A percentile compares a stretch with the other conserved stretches of the same genome.
These are phyloP conservation scores for Mucor saturninus DNA, from an alignment of 371 early-diverging fungal genomes.

Conservation along the genomic window DNA sequence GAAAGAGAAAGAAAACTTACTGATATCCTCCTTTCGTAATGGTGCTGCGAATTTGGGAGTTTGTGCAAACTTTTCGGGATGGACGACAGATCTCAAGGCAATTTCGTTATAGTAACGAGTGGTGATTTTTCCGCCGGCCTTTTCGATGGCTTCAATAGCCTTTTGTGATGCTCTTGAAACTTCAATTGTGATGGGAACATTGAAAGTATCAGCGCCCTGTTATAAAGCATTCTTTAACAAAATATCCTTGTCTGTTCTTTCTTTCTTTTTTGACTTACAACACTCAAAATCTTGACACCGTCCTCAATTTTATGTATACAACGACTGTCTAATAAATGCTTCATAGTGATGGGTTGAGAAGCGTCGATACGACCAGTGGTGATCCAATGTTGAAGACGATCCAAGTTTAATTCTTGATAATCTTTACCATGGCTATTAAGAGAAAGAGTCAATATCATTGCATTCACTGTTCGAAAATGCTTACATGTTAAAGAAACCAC, in stretches of 20 bases:
- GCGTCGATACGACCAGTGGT: conserved; percentile 86
- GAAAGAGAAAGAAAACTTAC: conserved; percentile 31
- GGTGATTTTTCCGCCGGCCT: conserved; percentile 83
- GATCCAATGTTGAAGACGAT: conserved; percentile 92
- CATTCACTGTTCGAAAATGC: background rate
- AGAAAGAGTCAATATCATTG: background rate
- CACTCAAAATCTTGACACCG: conserved; percentile 86
- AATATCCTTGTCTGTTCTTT: background rate
- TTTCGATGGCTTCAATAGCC: conserved; percentile 86
- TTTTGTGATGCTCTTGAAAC: conserved; percentile 83
- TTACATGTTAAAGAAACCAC: conserved; percentile 84
- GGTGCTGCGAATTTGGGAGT: conserved; percentile 42
- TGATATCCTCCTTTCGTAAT: conserved; percentile 60
- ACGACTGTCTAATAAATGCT: conserved; percentile 75
- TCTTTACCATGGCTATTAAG: conserved; percentile 62
- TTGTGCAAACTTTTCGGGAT: conserved; percentile 81
- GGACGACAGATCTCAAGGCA: conserved; percentile 78
- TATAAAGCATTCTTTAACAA: no score
- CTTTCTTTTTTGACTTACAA: conserved; percentile 49
- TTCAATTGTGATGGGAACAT: conserved; percentile 77
- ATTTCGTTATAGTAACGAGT: conserved; percentile 80
- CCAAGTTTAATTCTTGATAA: conserved; percentile 81
- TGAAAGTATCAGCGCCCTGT: conserved; percentile 72
- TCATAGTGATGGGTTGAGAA: conserved; percentile 82
- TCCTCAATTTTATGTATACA: conserved; percentile 82